These are phyloP conservation scores for Fusarium pseudocircinatum DNA, from an alignment of 2,329 filamentous ascomycete species.

Conservation along the genomic window DNA sequence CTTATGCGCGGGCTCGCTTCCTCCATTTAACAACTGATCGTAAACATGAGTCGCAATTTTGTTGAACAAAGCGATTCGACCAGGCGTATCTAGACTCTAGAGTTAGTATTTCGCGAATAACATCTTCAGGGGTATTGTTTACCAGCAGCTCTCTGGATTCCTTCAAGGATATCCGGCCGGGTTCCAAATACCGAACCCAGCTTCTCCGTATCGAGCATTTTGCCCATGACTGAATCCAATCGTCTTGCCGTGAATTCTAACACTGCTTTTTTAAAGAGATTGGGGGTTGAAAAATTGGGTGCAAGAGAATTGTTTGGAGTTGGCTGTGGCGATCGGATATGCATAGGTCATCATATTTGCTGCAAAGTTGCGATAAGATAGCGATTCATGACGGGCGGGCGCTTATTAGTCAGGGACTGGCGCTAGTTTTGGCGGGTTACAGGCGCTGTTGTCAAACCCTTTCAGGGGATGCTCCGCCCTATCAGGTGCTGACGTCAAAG, in stretches of 20 bases:
- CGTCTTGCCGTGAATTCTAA: conserved; percentile 8
- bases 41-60: conserved; percentile 62
- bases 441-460: conserved; percentile 17
- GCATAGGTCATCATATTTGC: conserved; percentile 41
- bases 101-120: conserved; percentile 12
- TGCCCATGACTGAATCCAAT: conserved; percentile 50
- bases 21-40: conserved; percentile 52
- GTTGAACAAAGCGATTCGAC: conserved; percentile 64
- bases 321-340: conserved; percentile 24
- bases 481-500: conserved; percentile 31
- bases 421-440: conserved; percentile 20
- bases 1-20: conserved; percentile 61
- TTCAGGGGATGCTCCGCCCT: conserved; percentile 21
- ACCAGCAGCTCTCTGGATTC: conserved; percentile 65
- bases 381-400: conserved; percentile 24
- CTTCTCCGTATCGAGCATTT: conserved; percentile 59
- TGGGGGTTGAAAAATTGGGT: conserved; percentile 13
- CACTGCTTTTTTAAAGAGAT: conserved; percentile 23
- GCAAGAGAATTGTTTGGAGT: conserved; percentile 16
- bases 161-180: conserved; percentile 64
- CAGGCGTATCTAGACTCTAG: conserved; percentile 58
- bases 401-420: conserved; percentile 38
- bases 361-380: conserved; percentile 41
- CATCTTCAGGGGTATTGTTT: conserved; percentile 41
- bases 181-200: conserved; percentile 63